phyloP scores from a whole-genome alignment of 805 yeast species.

The Dipodascus albidus region DNA sequence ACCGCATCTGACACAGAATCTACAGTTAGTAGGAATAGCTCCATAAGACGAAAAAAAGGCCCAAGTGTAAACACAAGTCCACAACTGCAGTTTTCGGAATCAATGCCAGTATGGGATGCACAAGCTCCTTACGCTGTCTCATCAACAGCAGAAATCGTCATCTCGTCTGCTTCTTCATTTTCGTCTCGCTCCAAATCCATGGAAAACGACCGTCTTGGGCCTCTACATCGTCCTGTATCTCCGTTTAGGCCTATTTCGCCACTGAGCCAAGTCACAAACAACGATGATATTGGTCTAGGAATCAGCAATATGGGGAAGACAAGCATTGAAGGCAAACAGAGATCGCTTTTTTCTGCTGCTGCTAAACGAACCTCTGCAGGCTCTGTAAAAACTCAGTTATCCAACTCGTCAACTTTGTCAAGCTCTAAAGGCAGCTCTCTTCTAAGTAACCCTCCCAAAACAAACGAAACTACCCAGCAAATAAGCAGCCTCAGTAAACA shows the following conservation, averaged over 20 bases:
- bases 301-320: background rate
- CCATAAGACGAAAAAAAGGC: background rate
- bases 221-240: background rate
- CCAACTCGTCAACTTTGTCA: background rate
- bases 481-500: background rate
- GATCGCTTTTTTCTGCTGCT: background rate
- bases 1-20: background rate
- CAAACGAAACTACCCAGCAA: background rate
- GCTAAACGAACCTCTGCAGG: background rate
- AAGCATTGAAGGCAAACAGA: background rate
- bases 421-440: background rate
- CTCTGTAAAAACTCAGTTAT: background rate
- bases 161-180: background rate
- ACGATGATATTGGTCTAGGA: background rate
- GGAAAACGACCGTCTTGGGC: background rate
- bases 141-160: background rate
- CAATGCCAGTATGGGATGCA: slow-evolving; percentile 1
- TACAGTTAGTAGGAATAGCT: background rate
- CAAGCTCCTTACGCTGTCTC: background rate
- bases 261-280: background rate
- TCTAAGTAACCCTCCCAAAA: background rate
- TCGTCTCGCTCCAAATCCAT: background rate
- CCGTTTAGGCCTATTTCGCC: background rate
- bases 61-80: background rate
- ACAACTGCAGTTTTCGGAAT: background rate